Conservation (phyloP, 129 eudicot species). For the Tagetes patula region DNA sequence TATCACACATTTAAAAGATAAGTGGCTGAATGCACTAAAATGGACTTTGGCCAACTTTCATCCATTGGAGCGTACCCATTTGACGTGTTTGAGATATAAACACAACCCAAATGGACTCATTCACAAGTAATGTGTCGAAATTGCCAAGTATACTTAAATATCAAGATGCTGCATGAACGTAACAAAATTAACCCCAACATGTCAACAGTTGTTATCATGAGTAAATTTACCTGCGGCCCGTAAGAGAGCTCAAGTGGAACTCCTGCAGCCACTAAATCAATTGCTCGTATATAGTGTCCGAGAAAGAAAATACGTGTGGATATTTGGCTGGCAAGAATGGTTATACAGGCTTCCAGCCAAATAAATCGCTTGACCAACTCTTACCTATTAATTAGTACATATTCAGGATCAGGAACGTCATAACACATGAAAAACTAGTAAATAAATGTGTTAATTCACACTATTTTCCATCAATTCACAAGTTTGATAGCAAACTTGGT, state of each 20-base stretch:
- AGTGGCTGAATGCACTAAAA: not conserved
- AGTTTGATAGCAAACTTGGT: conserved; percentile 1
- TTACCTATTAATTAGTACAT: conserved; percentile 56
- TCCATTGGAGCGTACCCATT: not conserved
- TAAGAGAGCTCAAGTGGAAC: conserved; percentile 78
- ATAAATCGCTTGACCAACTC: conserved; percentile 93
- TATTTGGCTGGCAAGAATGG: conserved; percentile 93
- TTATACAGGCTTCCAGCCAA: conserved; percentile 80
- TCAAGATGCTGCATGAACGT: not conserved
- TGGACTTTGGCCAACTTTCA: conserved; percentile 3
- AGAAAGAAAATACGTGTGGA: conserved; percentile 79
- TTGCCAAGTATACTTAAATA: not conserved
- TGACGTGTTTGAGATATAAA: not conserved
- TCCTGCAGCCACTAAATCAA: conserved; percentile 55
- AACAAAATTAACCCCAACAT: not conserved
- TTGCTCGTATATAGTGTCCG: conserved; percentile 76
- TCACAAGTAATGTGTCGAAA: not conserved
- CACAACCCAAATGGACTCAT: not conserved
- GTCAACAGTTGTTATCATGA: conserved; percentile 9
- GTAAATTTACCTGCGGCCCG: conserved; percentile 78
- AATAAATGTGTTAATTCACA: not conserved
- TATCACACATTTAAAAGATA: not conserved
- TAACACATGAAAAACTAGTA: conserved; percentile 1
- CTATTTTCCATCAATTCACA: not conserved
- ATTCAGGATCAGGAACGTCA: conserved; percentile 24